Conservation (phyloP, 2,329 filamentous ascomycete species). For the Ceratocystis eucalypticola region DNA sequence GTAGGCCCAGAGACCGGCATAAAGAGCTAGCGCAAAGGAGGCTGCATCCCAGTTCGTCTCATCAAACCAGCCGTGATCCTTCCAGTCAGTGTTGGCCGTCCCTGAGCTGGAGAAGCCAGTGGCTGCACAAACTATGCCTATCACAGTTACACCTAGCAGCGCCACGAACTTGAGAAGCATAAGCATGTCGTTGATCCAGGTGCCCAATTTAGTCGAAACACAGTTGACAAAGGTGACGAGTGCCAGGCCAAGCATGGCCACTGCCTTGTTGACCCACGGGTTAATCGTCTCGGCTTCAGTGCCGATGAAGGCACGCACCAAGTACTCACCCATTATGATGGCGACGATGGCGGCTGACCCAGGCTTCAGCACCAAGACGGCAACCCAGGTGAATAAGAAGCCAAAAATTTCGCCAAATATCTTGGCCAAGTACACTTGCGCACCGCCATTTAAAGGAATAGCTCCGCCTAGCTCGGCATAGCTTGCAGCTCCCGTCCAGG, state of each 20-base stretch:
- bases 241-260: constrained; percentile 64
- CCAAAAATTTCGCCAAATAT: constrained; percentile 89
- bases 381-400: constrained; percentile 93
- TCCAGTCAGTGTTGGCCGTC: constrained; percentile 71
- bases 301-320: constrained; percentile 76
- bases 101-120: constrained; percentile 73
- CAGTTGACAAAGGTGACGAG: constrained; percentile 77
- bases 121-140: constrained; percentile 74
- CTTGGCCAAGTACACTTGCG: constrained; percentile 88
- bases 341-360: constrained; percentile 87
- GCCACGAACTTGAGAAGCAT: constrained; percentile 97
- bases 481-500: constrained; percentile 90
- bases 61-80: constrained; percentile 74
- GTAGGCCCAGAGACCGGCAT: constrained; percentile 93
- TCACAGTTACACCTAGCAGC: constrained; percentile 71
- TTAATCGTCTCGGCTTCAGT: constrained; percentile 71
- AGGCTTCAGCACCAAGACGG: constrained; percentile 85
- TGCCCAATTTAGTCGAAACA: constrained; percentile 77
- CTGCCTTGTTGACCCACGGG: constrained; percentile 79
- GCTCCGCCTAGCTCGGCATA: constrained; percentile 93
- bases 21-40: constrained; percentile 84
- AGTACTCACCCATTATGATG: constrained; percentile 96
- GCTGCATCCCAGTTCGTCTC: constrained; percentile 67
- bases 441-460: constrained; percentile 86
- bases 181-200: constrained; percentile 75